Conservation (phyloP, 2,329 filamentous ascomycete genomes). For the Diplocarpon rosae region DNA sequence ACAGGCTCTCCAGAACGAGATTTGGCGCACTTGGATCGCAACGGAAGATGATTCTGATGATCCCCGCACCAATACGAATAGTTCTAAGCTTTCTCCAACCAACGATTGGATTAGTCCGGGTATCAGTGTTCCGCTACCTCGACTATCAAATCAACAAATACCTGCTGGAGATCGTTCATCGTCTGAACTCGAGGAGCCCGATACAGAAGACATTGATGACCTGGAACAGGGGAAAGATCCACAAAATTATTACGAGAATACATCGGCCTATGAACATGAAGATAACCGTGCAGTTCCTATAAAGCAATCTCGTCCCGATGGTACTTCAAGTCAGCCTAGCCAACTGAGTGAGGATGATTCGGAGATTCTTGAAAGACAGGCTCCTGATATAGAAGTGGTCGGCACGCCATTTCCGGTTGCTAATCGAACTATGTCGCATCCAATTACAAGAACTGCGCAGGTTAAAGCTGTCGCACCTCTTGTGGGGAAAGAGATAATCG, state of each 20-base stretch:
- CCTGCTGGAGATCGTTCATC: neutral
- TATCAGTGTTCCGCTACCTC: slow-evolving; percentile 12
- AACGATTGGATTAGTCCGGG: slow-evolving; percentile 17
- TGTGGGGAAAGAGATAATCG: neutral
- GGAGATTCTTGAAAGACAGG: neutral
- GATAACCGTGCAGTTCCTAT: too few relatives aligned
- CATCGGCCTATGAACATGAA: too few relatives aligned
- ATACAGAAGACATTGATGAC: neutral
- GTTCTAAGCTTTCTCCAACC: neutral
- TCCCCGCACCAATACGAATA: neutral
- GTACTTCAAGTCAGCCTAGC: too few relatives aligned
- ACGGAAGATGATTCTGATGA: slow-evolving; percentile 2
- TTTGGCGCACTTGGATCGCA: slow-evolving; percentile 24
- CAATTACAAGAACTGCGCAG: neutral
- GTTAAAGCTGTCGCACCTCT: neutral
- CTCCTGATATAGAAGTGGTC: neutral
- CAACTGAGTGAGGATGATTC: neutral
- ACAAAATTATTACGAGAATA: neutral
- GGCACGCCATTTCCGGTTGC: too few relatives aligned
- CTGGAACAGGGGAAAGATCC: neutral
- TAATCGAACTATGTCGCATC: too few relatives aligned
- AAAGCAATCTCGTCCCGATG: too few relatives aligned
- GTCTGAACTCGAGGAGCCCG: slow-evolving; percentile 1
- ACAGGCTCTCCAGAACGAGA: slow-evolving; percentile 20
- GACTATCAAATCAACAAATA: neutral